A percentile compares a stretch with the other conserved stretches of the same genome.
Evolutionary conservation across 805 yeast genomes (phyloP).

Genomic region (Debaryomyces castellii): DNA sequence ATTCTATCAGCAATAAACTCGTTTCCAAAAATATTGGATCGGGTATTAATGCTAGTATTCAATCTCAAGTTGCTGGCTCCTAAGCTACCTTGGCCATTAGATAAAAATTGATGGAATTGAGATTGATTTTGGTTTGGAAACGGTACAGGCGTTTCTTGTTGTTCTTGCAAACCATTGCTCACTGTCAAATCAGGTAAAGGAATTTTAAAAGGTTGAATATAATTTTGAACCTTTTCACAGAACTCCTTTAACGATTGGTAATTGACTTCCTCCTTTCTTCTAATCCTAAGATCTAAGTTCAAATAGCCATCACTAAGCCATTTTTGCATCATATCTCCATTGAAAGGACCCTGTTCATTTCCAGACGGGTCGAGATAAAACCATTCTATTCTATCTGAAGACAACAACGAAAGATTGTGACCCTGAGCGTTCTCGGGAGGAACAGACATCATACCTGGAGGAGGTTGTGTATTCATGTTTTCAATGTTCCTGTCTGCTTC

Average conservation of each 20-base stretch:
- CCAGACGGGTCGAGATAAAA: constrained; percentile 69
- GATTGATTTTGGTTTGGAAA: constrained; percentile 12
- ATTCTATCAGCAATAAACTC: constrained; percentile 25
- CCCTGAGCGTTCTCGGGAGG: constrained; percentile 1
- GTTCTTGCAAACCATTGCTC: neutral
- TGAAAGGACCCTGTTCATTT: constrained; percentile 79
- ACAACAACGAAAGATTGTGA: constrained; percentile 16
- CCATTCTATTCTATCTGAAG: constrained; percentile 59
- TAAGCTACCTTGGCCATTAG: constrained; percentile 20
- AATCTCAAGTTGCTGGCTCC: constrained; percentile 28
- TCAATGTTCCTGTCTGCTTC: neutral
- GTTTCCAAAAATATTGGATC: constrained; percentile 20
- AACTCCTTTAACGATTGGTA: constrained; percentile 56
- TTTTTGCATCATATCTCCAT: constrained; percentile 69
- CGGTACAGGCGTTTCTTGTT: constrained; percentile 2
- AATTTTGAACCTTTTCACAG: constrained; percentile 47
- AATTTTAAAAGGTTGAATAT: constrained; percentile 58
- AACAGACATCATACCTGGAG: constrained; percentile 16
- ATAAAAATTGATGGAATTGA: constrained; percentile 29
- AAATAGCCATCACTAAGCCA: constrained; percentile 71
- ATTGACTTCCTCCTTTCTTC: constrained; percentile 54
- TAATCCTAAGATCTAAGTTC: constrained; percentile 50
- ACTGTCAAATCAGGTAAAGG: constrained; percentile 46
- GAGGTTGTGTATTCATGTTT: constrained; percentile 8
- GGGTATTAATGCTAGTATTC: constrained; percentile 13